Percentiles rank a stretch among this genome's conserved stretches.
phyloP scores from a whole-genome alignment of 2,329 filamentous ascomycete species.

The Albifimbria verrucaria region DNA sequence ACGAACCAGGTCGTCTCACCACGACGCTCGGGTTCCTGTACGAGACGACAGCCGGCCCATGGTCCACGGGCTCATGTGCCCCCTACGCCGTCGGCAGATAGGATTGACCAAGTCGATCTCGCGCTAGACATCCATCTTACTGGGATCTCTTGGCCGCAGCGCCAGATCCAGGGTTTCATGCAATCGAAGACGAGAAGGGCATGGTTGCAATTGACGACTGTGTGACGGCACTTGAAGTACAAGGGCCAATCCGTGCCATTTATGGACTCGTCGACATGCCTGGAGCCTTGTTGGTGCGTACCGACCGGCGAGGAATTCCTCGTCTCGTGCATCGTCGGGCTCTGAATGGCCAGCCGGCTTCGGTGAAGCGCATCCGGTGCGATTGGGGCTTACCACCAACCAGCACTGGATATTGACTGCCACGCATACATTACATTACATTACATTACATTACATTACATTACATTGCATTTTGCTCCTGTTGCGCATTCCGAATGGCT shows the following conservation, averaged over 20 bases:
- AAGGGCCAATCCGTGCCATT: neutral
- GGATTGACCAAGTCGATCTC: neutral
- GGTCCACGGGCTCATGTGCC: neutral
- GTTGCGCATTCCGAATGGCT: too few relatives aligned
- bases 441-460: too few relatives aligned
- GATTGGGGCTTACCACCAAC: too few relatives aligned
- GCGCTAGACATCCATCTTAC: neutral
- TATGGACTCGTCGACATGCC: neutral
- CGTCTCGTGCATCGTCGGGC: neutral
- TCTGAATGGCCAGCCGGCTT: neutral
- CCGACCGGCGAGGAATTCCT: neutral
- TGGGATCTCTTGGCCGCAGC: neutral
- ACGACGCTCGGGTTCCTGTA: neutral
- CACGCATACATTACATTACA: too few relatives aligned
- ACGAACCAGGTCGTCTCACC: neutral
- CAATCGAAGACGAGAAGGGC: constrained; percentile 5
- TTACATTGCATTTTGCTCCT: too few relatives aligned
- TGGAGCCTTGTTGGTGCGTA: neutral
- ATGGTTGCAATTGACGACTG: neutral
- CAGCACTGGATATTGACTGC: too few relatives aligned
- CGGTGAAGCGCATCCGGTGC: too few relatives aligned
- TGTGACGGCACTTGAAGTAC: neutral
- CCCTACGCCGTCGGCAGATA: neutral
- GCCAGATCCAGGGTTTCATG: neutral
- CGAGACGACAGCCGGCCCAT: neutral